phyloP scores from a whole-genome alignment of 805 yeast species.

The Suhomyces sp. region DNA sequence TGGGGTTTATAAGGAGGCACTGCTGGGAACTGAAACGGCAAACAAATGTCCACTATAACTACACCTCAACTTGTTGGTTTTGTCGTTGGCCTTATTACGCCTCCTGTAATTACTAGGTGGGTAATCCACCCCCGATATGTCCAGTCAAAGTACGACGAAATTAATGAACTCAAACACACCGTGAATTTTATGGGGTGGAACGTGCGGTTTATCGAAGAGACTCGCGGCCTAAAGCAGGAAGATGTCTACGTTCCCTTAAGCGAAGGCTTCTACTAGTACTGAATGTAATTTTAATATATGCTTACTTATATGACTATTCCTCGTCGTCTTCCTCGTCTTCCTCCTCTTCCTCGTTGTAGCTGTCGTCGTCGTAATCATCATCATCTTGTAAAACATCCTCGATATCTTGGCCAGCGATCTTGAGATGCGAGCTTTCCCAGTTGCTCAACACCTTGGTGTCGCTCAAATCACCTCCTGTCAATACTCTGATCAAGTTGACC shows the following conservation, averaged over 20 bases:
- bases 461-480: conserved; percentile 54
- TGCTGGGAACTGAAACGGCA: background rate
- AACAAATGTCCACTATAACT: background rate
- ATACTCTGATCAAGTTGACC: conserved; percentile 50
- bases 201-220: conserved; percentile 30
- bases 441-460: conserved; percentile 28
- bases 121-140: conserved; percentile 24
- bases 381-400: conserved; percentile 15
- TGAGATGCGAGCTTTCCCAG: conserved; percentile 38
- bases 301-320: background rate
- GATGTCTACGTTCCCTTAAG: conserved; percentile 26
- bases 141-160: conserved; percentile 25
- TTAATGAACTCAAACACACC: conserved; percentile 28
- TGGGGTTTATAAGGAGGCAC: background rate
- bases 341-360: conserved; percentile 10
- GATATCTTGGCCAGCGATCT: conserved; percentile 20
- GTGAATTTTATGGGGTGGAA: conserved; percentile 36
- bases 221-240: conserved; percentile 24
- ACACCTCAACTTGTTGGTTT: conserved; percentile 17
- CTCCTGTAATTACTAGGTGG: conserved; percentile 29
- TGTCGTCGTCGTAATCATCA: conserved; percentile 8
- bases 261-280: background rate
- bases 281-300: background rate
- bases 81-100: conserved; percentile 27
- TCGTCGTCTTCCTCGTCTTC: conserved; percentile 14